Evolutionary conservation across 2,329 filamentous ascomycete species (phyloP).

Genomic region (Beauveria caledonica): DNA sequence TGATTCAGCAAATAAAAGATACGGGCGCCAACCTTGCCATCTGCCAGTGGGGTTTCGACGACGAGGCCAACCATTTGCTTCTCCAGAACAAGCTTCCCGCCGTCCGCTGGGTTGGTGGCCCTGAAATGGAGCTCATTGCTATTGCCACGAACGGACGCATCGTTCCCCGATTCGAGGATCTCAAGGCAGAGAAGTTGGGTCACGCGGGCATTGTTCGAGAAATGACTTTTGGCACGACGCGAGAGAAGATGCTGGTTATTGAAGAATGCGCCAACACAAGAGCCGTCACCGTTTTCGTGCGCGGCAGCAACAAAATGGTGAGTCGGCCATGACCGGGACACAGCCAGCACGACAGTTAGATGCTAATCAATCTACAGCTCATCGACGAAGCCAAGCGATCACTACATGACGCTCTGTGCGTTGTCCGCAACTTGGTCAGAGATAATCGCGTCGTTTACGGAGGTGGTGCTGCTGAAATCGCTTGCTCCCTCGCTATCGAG

Average conservation of each 20-base stretch:
- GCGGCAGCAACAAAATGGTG: constrained; percentile 99
- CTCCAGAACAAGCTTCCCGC: constrained; percentile 94
- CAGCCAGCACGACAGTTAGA: neutral
- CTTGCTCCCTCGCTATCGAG: constrained; percentile 92
- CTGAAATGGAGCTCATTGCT: constrained; percentile 96
- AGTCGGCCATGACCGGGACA: constrained; percentile 20
- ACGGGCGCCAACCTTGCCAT: constrained; percentile 96
- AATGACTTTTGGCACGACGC: constrained; percentile 93
- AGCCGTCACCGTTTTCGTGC: constrained; percentile 91
- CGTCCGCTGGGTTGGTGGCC: constrained; percentile 94
- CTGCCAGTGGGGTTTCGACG: constrained; percentile 99
- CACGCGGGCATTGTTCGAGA: constrained; percentile 83
- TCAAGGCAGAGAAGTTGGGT: constrained; percentile 85
- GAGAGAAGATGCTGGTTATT: constrained; percentile 99
- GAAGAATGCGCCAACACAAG: constrained; percentile 98
- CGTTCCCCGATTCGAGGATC: constrained; percentile 92
- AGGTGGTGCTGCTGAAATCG: constrained; percentile 92
- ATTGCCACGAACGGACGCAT: constrained; percentile 98
- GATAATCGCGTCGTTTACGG: constrained; percentile 98
- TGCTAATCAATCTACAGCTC: constrained; percentile 51
- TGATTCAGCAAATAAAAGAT: constrained; percentile 97
- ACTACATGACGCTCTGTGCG: constrained; percentile 92
- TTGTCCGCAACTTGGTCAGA: constrained; percentile 89
- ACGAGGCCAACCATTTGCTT: constrained; percentile 95
- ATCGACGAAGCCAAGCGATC: constrained; percentile 98